Evolutionary conservation across 331 rosid genomes (phyloP), one percentile per base, ranked within the genome.

Genomic region (Arachis monticola): DNA sequence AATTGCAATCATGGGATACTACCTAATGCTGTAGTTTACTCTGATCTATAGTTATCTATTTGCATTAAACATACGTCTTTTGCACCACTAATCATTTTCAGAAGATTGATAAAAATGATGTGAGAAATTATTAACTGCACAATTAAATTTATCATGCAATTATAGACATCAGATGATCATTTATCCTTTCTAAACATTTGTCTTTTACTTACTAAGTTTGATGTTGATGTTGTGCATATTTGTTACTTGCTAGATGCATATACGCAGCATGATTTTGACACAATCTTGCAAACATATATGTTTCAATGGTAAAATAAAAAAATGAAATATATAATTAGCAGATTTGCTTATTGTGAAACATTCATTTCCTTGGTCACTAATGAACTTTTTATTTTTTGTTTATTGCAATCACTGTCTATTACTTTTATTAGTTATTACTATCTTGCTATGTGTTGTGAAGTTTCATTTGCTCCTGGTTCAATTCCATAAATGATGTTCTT

Each of bases 241-340:
- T 38, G 2, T 72, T 59, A n/a, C 75, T 66, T 65, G 63, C 48
- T 8, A 5, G 70, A 57, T 66, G 55, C 60, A 69, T 47, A 17
- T 55, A 58, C 68, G 70, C 53, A 3, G 41, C 80, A 55, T 8
- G 11, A 10, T 62, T 70, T 69, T 44, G 80, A n/a, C 32, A 41
- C 35, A 71, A 64, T 10, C 12, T 27, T 76, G 30, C 61, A 5
- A 57, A 59, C 8, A 60, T 60, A 51, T 55, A 50, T 59, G 53
- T 46, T 70, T 52, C 5, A 42, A 12, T 80, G 11, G 8, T 53
- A 72, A 68, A 38, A 46, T 44, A n/a, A 77, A 73, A 51, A 69
- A 72, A 73, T 17, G 22, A 17, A 17, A 17, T 17, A 17, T 31
- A 45, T 48, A 44, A 61, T 72, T 35, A 70, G 10, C 60, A 17